phyloP scores from a whole-genome alignment of 2,329 filamentous ascomycete species.

The Botrytis pseudocinerea region DNA sequence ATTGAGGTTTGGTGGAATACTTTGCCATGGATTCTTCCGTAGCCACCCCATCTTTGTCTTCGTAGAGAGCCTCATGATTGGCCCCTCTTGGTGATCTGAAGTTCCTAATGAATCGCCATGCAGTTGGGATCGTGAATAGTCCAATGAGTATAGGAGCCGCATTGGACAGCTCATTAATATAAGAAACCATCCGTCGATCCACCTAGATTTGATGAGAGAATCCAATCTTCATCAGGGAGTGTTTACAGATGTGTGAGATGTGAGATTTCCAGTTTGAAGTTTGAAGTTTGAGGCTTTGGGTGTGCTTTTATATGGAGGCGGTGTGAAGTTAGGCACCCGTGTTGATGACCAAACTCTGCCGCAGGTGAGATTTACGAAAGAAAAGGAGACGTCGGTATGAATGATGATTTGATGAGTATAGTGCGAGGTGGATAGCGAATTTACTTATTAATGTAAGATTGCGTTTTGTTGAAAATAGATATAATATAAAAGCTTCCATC shows the following conservation, averaged over 20 bases:
- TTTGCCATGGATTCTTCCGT: constrained; percentile 60
- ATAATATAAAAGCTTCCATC: neutral
- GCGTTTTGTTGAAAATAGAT: neutral
- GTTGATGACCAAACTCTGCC: neutral
- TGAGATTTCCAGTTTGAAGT: neutral
- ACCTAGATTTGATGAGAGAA: constrained; percentile 16
- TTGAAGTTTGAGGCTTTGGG: neutral
- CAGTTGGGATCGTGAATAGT: constrained; percentile 31
- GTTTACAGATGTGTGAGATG: neutral
- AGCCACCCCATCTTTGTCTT: constrained; percentile 68
- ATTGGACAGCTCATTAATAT: constrained; percentile 19
- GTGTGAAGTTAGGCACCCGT: constrained; percentile 12
- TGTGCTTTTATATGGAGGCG: constrained; percentile 10
- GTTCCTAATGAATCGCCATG: constrained; percentile 29
- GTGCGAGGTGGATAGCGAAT: neutral
- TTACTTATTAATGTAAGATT: too few species aligned
- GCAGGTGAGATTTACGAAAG: neutral
- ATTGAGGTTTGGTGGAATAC: constrained; percentile 61
- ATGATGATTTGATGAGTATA: neutral
- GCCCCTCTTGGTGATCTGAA: constrained; percentile 28
- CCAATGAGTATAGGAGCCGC: constrained; percentile 23
- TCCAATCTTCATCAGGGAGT: neutral
- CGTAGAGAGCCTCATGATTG: constrained; percentile 47
- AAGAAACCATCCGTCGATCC: constrained; percentile 20
- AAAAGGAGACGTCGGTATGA: neutral